Evolutionary conservation across 352 stramenopile genomes (phyloP).

Genomic region (Globisporangium irregulare): DNA sequence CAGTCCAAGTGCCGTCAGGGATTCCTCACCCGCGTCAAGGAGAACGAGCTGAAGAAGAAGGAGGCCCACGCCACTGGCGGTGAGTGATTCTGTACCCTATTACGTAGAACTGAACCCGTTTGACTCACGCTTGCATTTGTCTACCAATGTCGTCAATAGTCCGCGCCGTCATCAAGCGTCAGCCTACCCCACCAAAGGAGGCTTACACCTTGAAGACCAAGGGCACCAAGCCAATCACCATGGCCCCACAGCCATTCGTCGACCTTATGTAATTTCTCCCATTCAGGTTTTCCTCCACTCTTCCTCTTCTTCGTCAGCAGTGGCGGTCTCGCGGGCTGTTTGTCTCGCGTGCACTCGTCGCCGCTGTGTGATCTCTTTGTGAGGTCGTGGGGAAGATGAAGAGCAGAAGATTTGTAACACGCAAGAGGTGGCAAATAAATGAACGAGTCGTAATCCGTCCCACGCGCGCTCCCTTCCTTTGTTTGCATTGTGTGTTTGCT

Average conservation of each 20-base stretch:
- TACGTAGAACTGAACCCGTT: conserved; percentile 26
- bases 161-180: conserved; percentile 94
- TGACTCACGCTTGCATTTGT: conserved; percentile 4
- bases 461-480: conserved; percentile 4
- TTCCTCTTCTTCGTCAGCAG: conserved; percentile 1
- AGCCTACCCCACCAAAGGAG: conserved; percentile 92
- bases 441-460: conserved; percentile 36
- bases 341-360: not conserved
- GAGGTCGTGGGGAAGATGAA: conserved; percentile 2
- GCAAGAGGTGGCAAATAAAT: conserved; percentile 48
- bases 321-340: not conserved
- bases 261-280: conserved; percentile 94
- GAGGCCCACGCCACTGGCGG: conserved; percentile 89
- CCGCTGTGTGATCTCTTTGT: not conserved
- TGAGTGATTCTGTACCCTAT: conserved; percentile 22
- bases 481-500: not conserved
- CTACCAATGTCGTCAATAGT: conserved; percentile 24
- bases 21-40: conserved; percentile 97
- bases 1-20: conserved; percentile 98
- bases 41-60: conserved; percentile 98
- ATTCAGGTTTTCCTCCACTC: conserved; percentile 17
- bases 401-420: conserved; percentile 24
- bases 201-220: conserved; percentile 94
- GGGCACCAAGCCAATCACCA: conserved; percentile 91
- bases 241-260: conserved; percentile 97